Conservation (phyloP, 306 rosid species). For the Quillaja saponaria region DNA sequence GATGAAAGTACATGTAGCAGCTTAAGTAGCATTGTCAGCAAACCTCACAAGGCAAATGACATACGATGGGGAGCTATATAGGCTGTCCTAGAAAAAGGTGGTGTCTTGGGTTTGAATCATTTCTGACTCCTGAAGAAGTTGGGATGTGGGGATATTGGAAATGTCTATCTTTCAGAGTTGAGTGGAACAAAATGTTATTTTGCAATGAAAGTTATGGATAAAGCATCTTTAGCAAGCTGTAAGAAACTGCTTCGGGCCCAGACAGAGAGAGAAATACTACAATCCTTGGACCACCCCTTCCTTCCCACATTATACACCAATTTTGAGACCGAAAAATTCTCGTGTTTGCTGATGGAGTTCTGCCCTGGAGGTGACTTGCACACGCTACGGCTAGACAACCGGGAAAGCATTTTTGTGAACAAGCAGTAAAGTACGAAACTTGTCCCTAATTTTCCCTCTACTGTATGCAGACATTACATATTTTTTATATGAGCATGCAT, state of each 20-base stretch:
- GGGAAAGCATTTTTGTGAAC: slow-evolving; percentile 55
- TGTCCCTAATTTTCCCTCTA: neutral
- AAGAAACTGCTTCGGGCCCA: slow-evolving; percentile 60
- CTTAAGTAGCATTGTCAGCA: slow-evolving; percentile 52
- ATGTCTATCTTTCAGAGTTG: slow-evolving; percentile 55
- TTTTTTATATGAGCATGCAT: too few species aligned
- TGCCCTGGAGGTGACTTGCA: slow-evolving; percentile 67
- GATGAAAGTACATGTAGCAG: slow-evolving; percentile 62
- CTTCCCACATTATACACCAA: slow-evolving; percentile 51
- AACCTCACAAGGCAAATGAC: slow-evolving; percentile 62
- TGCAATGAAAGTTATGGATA: slow-evolving; percentile 62
- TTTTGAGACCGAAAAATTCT: slow-evolving; percentile 52
- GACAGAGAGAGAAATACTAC: slow-evolving; percentile 58
- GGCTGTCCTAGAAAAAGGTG: slow-evolving; percentile 47
- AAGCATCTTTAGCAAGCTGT: slow-evolving; percentile 49
- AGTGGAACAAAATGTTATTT: slow-evolving; percentile 55
- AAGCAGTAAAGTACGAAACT: slow-evolving; percentile 56
- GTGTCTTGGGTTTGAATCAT: slow-evolving; percentile 47
- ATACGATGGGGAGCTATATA: slow-evolving; percentile 57
- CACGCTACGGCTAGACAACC: slow-evolving; percentile 60
- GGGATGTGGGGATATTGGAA: slow-evolving; percentile 63
- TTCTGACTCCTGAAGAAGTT: slow-evolving; percentile 54
- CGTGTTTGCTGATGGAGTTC: slow-evolving; percentile 62
- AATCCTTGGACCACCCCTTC: slow-evolving; percentile 59
- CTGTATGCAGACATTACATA: neutral